These are phyloP conservation scores for Eucalyptus polybractea DNA, from an alignment of 345 rosid species.

Conservation along the genomic window DNA sequence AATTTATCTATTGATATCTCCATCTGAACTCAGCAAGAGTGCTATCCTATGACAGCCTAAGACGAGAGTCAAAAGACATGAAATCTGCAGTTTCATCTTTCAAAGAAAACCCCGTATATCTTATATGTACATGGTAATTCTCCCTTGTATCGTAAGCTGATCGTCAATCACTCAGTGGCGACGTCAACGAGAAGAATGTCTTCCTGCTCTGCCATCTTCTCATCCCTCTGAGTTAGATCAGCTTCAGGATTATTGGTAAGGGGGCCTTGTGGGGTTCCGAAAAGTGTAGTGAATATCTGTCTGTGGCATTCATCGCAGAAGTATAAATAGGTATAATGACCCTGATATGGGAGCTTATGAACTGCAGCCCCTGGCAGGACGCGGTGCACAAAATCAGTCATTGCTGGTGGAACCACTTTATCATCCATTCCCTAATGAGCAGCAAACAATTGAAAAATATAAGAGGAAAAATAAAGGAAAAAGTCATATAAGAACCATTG, in stretches of 20 bases:
- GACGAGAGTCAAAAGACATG: background rate
- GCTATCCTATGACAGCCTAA: background rate
- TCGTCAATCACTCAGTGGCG: background rate
- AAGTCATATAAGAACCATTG: background rate
- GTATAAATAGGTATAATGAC: conserved; percentile 50
- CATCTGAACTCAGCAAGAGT: background rate
- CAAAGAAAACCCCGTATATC: background rate
- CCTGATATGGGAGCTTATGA: conserved; percentile 65
- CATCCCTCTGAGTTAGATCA: conserved; percentile 7
- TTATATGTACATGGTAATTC: background rate
- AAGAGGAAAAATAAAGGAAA: background rate
- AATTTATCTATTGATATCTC: background rate
- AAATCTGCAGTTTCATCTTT: background rate
- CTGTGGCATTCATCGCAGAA: conserved; percentile 66
- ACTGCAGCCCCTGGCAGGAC: conserved; percentile 57
- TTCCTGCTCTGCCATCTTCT: background rate
- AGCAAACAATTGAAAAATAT: background rate
- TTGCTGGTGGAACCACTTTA: conserved; percentile 49
- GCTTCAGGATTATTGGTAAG: background rate
- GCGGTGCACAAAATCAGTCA: conserved; percentile 65
- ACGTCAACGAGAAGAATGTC: background rate
- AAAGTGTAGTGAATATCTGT: conserved; percentile 56
- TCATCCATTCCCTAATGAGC: conserved; percentile 61
- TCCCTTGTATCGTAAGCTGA: background rate
- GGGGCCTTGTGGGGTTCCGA: conserved; percentile 53